Evolutionary conservation across 2,329 filamentous ascomycete genomes (phyloP).

Genomic region (Stagonosporopsis rhizophila): DNA sequence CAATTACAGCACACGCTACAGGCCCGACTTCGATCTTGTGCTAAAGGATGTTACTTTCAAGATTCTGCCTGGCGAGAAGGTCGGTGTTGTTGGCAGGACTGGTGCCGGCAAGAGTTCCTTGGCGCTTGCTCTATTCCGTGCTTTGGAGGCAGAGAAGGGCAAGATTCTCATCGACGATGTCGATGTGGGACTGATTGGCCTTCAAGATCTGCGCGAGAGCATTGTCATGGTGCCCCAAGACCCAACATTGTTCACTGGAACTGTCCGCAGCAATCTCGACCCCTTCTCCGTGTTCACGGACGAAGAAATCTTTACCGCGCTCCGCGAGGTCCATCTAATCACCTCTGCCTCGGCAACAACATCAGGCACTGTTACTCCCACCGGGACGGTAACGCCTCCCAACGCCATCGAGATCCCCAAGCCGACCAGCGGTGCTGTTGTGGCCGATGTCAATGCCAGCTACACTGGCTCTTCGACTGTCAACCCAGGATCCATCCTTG

Average conservation of each 20-base stretch:
- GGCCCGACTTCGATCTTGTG: slow-evolving; percentile 85
- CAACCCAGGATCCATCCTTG: slow-evolving; percentile 43
- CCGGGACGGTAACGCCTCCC: slow-evolving; percentile 27
- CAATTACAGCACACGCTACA: slow-evolving; percentile 87
- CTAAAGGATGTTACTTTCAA: slow-evolving; percentile 84
- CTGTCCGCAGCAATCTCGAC: slow-evolving; percentile 89
- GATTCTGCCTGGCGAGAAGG: slow-evolving; percentile 85
- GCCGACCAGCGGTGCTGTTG: slow-evolving; percentile 33
- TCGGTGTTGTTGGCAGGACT: slow-evolving; percentile 94
- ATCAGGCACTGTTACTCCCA: slow-evolving; percentile 35
- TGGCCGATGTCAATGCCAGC: slow-evolving; percentile 37
- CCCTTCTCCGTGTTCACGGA: slow-evolving; percentile 90
- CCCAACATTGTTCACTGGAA: slow-evolving; percentile 91
- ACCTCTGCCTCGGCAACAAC: slow-evolving; percentile 51
- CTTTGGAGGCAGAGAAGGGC: slow-evolving; percentile 87
- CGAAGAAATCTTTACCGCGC: slow-evolving; percentile 84
- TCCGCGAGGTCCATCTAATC: slow-evolving; percentile 89
- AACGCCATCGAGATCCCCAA: slow-evolving; percentile 44
- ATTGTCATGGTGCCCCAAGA: slow-evolving; percentile 99
- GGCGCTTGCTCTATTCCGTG: slow-evolving; percentile 90
- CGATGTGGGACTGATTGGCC: slow-evolving; percentile 87
- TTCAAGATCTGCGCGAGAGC: slow-evolving; percentile 90
- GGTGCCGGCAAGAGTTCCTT: slow-evolving; percentile 97
- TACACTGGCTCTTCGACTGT: slow-evolving; percentile 39
- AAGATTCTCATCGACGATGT: slow-evolving; percentile 89